Evolutionary conservation across 2,329 filamentous ascomycete species (phyloP), one percentile per base, ranked within the genome.

Genomic region (Fusarium odoratissimum): DNA sequence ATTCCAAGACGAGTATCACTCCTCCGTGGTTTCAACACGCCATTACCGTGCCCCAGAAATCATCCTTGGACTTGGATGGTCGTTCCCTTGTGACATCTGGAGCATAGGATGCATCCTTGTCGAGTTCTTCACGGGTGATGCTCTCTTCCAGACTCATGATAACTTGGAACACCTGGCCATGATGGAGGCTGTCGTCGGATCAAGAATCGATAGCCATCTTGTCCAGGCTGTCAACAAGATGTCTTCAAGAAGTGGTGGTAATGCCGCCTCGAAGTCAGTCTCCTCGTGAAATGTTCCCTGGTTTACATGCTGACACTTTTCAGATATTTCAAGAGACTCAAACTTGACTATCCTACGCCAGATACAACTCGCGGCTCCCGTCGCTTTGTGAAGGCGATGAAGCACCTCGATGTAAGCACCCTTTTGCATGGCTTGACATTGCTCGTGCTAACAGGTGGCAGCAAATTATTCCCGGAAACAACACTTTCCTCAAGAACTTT

Each of bases 81-180:
- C 90, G 8, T 92, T 88, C 71, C 91, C 91, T 5, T 93, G 91
- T 69, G 91, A 93, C 76, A 92, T 93, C 35, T 93, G 91, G 91
- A 92, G 91, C 78, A 92, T 93, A 37, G 91, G 91, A 7, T 93
- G 91, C 74, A 92, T 93, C 69, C 84, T 93, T 19, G 91, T 93
- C 21, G 91, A 93, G 71, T 92, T 93, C 79, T 93, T 90, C 69
- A 93, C 91, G 0, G 91, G 91, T 9, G 91, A 92, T 76, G 91
- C 91, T 23, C 82, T 93, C 5, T 93, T 93, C 79, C 91, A 93
- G 78, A 93, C 91, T 3, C 91, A 93, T 74, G 91, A 93, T 73
- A 93, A 93, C 68, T 84, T 92, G 30, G 91, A 93, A 79, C 91
- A 93, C 77, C 82, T 93, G 57, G 91, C 91, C n/a, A 93, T 93